Evolutionary conservation across 164 flowering plant genomes (phyloP), one percentile per base, ranked within the genome.

Genomic region (Piper betle): DNA sequence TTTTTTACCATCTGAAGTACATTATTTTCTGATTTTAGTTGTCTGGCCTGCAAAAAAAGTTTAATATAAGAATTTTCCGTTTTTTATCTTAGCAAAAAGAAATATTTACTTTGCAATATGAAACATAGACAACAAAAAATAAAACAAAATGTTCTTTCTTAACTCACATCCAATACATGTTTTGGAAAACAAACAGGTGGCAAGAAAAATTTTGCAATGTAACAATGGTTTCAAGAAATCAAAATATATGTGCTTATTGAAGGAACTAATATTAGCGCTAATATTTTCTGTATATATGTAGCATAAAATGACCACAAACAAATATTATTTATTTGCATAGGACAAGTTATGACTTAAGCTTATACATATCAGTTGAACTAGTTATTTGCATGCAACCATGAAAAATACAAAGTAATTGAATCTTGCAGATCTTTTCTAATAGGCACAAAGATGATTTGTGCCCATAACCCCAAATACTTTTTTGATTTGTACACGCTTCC

Each of bases 1-100:
- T 39, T 15, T 15, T 64, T 76, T 83, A 93, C 98, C 98, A 88
- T 76, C 55, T 87, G 88, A 69, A 85, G 84, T 66, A 86, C 66
- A 73, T 71, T 75, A 68, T 82, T 93, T 71, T 86, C 93, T 37
- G 83, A 73, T 62, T 62, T 75, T 81, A 86, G 71, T 43, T 60
- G 73, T 18, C 70, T 84, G 65, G 66, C 87, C 97, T 93, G 70
- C 76, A 78, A n/a, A 52, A 37, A 5, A 58, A 71, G 64, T 6
- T 52, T 59, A 19, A 53, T 37, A 55, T 50, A 38, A 70, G 62
- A 61, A 50, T 64, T 40, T 3, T 46, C 15, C 3, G 50, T 46
- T 46, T 5, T 46, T 10, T 46, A 2, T 46, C 15, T 46, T 46
- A 15, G 12, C 9, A 46, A 46, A 5, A 10, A 46, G 50, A 9